phyloP scores from a whole-genome alignment of 2,329 filamentous ascomycete genomes.

The Pseudogymnoascus sp. region DNA sequence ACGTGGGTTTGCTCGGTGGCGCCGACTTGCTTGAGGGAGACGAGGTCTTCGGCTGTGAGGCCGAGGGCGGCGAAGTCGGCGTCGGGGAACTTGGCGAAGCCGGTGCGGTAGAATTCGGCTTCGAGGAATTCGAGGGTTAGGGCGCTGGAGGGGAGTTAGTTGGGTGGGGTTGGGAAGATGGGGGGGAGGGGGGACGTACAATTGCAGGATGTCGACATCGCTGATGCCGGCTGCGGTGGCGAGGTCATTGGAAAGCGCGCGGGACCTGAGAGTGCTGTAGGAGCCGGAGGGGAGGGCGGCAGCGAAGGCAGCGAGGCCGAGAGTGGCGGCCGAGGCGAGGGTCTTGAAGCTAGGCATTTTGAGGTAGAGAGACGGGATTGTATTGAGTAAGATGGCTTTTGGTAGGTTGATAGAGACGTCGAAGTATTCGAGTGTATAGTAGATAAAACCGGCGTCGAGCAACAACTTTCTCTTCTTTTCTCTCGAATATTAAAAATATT shows the following conservation, averaged over 20 bases:
- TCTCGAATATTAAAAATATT: slow-evolving; percentile 6
- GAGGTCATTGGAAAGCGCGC: slow-evolving; percentile 22
- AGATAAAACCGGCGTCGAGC: background rate
- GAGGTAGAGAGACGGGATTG: slow-evolving; percentile 1
- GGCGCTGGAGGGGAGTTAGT: slow-evolving; percentile 39
- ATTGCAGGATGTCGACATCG: slow-evolving; percentile 46
- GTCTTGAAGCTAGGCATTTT: slow-evolving; percentile 27
- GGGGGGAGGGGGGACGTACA: slow-evolving; percentile 33
- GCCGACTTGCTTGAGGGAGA: slow-evolving; percentile 54
- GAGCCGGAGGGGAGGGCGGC: slow-evolving; percentile 25
- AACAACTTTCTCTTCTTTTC: background rate
- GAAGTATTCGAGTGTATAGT: slow-evolving; percentile 4
- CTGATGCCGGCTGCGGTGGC: slow-evolving; percentile 34
- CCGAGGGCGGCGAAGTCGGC: slow-evolving; percentile 58
- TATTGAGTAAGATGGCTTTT: background rate
- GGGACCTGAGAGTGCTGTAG: slow-evolving; percentile 21
- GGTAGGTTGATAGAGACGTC: slow-evolving; percentile 17
- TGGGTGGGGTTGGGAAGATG: no score
- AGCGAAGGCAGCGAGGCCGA: slow-evolving; percentile 21
- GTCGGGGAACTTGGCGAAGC: slow-evolving; percentile 58
- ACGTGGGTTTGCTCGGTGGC: slow-evolving; percentile 57
- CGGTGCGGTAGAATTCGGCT: slow-evolving; percentile 62
- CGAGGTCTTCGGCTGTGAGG: slow-evolving; percentile 45
- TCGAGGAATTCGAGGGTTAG: slow-evolving; percentile 70
- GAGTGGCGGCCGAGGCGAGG: slow-evolving; percentile 21